Base-by-base conservation (phyloP, 2,329 filamentous ascomycete species). In the Tolypocladium tropicale region DNA sequence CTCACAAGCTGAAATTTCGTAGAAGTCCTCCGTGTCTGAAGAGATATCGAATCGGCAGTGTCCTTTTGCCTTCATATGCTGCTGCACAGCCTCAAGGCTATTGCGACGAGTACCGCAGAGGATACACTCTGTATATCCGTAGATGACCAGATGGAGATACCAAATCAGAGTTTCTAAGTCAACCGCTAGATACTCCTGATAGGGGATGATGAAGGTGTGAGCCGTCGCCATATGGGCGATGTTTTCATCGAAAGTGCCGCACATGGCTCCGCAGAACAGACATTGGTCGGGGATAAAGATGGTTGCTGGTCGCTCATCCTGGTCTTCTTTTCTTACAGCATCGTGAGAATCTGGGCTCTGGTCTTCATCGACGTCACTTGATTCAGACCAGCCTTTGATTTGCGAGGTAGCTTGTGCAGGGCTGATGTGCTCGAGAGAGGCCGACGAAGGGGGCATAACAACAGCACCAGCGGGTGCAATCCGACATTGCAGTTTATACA, bases 61-160 rank as follows among this genome's bases (percentile, higher is more conserved):
- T 0, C 76, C 72, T 48, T 78, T 80, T 11, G 68, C 72, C 0
- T 66, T 58, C 78, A 80, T 81, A 58, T 81, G 80, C 32, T 79
- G 76, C 52, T 77, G 76, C 0, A 75, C 71, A 0, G 72, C 79
- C 53, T 76, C 68, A 0, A 70, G 66, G 0, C 74, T 77, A 2
- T 63, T 64, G 33, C 76, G 71, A 33, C 72, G 66, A 2, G 70
- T 74, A 0, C 74, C 74, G 60, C 79, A 83, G n/a, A 71, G 70
- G 34, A 83, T 70, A 57, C 79, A 83, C 61, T 80, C 77, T 25
- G 68, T 67, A 55, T 78, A 80, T 1, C 66, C 71, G 21, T 70
- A 74, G 28, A 82, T 74, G 53, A 82, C 66, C 4, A 78, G 68
- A 55, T 76, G 72, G 0, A 81, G 64, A 53, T 81, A 80, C 32